Conservation (phyloP, 495 filamentous ascomycete species). For the Hypoxylon cercidicola region DNA sequence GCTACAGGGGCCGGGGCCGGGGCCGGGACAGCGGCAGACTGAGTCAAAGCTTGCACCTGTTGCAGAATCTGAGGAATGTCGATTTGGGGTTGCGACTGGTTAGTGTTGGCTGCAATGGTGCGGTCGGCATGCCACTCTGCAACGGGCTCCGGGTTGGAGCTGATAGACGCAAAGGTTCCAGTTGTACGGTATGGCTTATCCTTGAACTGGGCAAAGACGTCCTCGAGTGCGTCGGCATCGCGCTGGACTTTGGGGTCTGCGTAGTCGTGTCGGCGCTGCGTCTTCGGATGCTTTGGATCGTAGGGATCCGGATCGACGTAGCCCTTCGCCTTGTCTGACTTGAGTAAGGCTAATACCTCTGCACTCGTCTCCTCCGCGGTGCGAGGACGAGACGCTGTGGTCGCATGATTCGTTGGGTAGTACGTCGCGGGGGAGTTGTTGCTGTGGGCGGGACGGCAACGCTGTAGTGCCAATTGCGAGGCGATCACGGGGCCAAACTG, state of each 20-base stretch:
- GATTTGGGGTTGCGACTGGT: constrained; percentile 37
- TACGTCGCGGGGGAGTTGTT: background rate
- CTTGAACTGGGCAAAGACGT: constrained; percentile 42
- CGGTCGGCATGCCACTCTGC: constrained; percentile 47
- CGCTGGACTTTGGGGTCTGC: constrained; percentile 47
- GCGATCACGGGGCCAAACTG: constrained; percentile 28
- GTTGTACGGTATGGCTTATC: constrained; percentile 45
- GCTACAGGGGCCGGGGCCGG: constrained; percentile 3
- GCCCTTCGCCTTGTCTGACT: constrained; percentile 48
- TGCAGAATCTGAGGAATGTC: constrained; percentile 33
- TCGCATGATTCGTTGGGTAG: background rate
- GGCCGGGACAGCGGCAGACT: constrained; percentile 1
- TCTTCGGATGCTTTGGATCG: constrained; percentile 41
- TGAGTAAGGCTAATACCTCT: constrained; percentile 44
- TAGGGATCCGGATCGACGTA: constrained; percentile 48
- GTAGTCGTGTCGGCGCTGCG: constrained; percentile 45
- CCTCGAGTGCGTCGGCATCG: constrained; percentile 45
- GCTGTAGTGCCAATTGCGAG: constrained; percentile 29
- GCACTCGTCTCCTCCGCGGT: constrained; percentile 24
- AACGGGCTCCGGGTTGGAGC: constrained; percentile 32
- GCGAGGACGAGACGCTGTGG: background rate
- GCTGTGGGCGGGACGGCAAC: background rate
- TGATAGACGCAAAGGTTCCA: constrained; percentile 47
- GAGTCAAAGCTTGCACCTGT: constrained; percentile 42
- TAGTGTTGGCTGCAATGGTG: constrained; percentile 39